These are phyloP conservation scores for Domatiomyces catenatus DNA, from an alignment of 2,329 filamentous ascomycete genomes.

Conservation along the genomic window DNA sequence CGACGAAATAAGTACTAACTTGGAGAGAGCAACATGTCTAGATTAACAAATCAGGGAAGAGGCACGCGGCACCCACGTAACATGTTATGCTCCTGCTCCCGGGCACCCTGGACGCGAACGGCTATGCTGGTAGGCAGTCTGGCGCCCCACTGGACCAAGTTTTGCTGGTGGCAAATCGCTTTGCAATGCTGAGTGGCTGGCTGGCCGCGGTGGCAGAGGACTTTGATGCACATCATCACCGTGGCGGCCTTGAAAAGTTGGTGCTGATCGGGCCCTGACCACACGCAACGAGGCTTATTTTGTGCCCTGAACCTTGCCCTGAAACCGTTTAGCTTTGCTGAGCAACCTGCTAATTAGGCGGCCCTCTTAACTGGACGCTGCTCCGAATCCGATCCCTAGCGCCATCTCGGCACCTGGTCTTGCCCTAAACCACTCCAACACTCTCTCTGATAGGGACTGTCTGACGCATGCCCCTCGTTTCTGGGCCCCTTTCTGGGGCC, in stretches of 20 bases:
- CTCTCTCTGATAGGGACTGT: not conserved
- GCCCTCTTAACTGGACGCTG: not conserved
- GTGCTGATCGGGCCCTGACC: not conserved
- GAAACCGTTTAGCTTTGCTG: not conserved
- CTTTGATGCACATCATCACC: not conserved
- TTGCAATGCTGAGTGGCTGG: not conserved
- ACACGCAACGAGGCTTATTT: not conserved
- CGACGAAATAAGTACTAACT: too few species aligned
- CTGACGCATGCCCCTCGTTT: not conserved
- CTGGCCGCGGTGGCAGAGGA: not conserved
- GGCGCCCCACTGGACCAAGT: not conserved
- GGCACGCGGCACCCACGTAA: too few species aligned
- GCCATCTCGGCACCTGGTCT: not conserved
- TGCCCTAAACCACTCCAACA: not conserved
- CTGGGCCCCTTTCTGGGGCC: not conserved
- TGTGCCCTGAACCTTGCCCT: not conserved
- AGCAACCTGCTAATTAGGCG: not conserved
- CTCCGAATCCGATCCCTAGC: slow-evolving; percentile 2
- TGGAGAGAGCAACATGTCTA: too few species aligned
- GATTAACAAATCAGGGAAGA: too few species aligned
- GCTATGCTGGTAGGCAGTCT: not conserved
- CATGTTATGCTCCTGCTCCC: too few species aligned
- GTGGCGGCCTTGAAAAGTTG: not conserved
- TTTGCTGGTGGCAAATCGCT: not conserved
- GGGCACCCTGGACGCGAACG: not conserved